Evolutionary conservation across 164 flowering plant species (phyloP).

Genomic region (Buxus sempervirens): DNA sequence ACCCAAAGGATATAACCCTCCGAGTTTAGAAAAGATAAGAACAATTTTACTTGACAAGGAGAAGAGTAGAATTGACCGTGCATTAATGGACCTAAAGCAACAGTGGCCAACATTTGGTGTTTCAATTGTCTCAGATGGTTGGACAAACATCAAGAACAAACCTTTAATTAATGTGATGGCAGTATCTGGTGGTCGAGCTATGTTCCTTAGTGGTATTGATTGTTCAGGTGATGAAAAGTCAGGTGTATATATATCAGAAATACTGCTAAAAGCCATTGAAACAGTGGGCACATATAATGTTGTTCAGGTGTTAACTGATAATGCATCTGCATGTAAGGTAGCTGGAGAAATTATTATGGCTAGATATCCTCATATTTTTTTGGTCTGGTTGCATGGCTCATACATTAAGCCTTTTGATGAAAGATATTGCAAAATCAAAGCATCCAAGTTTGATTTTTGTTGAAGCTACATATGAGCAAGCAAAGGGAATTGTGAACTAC

Average conservation of each 20-base stretch:
- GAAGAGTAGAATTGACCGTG: constrained; percentile 12
- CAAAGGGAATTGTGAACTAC: constrained; percentile 18
- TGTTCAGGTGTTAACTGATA: constrained; percentile 23
- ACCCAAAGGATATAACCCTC: constrained; percentile 24
- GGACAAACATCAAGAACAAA: constrained; percentile 24
- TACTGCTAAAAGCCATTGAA: constrained; percentile 19
- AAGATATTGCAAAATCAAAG: constrained; percentile 20
- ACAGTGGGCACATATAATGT: constrained; percentile 14
- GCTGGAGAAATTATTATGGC: constrained; percentile 16
- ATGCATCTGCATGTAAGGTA: too few species aligned
- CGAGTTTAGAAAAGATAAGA: constrained; percentile 19
- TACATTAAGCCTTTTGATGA: constrained; percentile 25
- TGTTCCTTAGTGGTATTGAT: constrained; percentile 12
- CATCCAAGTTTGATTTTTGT: constrained; percentile 14
- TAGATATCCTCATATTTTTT: constrained; percentile 27
- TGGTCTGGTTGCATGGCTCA: constrained; percentile 33
- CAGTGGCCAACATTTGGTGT: constrained; percentile 21
- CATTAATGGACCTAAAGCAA: constrained; percentile 14
- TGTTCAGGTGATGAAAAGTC: constrained; percentile 16
- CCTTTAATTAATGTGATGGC: constrained; percentile 17
- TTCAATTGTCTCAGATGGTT: constrained; percentile 23
- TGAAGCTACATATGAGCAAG: constrained; percentile 15
- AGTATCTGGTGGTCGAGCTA: constrained; percentile 3
- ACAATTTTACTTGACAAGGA: constrained; percentile 18
- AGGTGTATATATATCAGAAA: constrained; percentile 13